Evolutionary conservation across 2,329 filamentous ascomycete genomes (phyloP).

Genomic region (Ophiosphaerella herpotricha): DNA sequence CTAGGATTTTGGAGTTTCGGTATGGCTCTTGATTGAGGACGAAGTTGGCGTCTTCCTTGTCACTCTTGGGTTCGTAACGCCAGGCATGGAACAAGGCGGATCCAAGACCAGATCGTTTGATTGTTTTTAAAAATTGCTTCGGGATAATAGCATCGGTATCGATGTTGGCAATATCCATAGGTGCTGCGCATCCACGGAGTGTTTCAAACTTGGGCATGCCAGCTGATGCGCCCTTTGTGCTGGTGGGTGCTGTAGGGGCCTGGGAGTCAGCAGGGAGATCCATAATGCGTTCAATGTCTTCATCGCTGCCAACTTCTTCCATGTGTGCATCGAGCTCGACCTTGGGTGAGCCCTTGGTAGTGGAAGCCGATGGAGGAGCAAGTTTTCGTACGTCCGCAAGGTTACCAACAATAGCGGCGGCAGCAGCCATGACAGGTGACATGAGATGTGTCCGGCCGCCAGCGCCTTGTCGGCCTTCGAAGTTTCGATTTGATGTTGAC

Average conservation of each 20-base stretch:
- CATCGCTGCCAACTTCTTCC: conserved; percentile 64
- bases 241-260: conserved; percentile 66
- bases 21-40: conserved; percentile 90
- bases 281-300: conserved; percentile 66
- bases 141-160: conserved; percentile 99
- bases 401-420: conserved; percentile 86
- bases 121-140: conserved; percentile 99
- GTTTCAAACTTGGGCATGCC: conserved; percentile 84
- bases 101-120: conserved; percentile 94
- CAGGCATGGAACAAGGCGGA: conserved; percentile 84
- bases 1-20: conserved; percentile 81
- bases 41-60: conserved; percentile 77
- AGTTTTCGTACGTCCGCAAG: conserved; percentile 89
- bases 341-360: conserved; percentile 57
- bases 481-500: conserved; percentile 95
- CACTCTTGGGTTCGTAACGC: conserved; percentile 69
- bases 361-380: conserved; percentile 54
- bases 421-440: conserved; percentile 96
- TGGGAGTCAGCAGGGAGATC: conserved; percentile 67
- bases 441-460: conserved; percentile 91
- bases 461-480: conserved; percentile 94
- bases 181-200: conserved; percentile 85
- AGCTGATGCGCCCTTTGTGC: conserved; percentile 53
- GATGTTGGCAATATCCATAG: conserved; percentile 85
- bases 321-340: conserved; percentile 63